Evolutionary conservation across 2,329 filamentous ascomycete genomes (phyloP).

Genomic region (Hypocreales sp.): DNA sequence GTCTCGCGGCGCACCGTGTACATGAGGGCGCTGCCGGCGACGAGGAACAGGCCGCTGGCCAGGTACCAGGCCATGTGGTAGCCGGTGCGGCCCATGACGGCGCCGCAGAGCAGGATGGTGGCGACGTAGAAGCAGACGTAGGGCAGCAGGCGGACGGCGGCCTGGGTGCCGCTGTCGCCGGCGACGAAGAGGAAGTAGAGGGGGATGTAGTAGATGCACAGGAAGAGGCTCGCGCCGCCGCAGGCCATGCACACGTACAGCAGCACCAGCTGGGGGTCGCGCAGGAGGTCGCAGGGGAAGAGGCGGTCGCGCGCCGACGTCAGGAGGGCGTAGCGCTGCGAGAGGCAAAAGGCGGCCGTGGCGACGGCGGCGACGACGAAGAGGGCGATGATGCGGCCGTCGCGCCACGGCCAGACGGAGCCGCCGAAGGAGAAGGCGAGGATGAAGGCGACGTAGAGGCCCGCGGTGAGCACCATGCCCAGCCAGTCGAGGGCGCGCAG

Average conservation of each 20-base stretch:
- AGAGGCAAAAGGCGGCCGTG: conserved; percentile 21
- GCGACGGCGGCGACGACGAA: conserved; percentile 25
- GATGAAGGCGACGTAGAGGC: conserved; percentile 19
- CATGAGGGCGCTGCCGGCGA: conserved; percentile 18
- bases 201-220: conserved; percentile 29
- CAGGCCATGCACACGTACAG: conserved; percentile 23
- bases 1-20: too few species aligned
- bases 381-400: conserved; percentile 24
- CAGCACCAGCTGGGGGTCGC: conserved; percentile 18
- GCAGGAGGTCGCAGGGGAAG: conserved; percentile 32
- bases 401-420: conserved; percentile 26
- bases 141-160: conserved; percentile 23
- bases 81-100: conserved; percentile 16
- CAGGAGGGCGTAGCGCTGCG: conserved; percentile 21
- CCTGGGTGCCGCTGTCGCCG: conserved; percentile 20
- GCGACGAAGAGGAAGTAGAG: conserved; percentile 32
- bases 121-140: conserved; percentile 21
- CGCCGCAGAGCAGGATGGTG: conserved; percentile 18
- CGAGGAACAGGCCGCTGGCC: conserved; percentile 14
- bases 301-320: conserved; percentile 12
- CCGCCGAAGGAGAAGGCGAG: conserved; percentile 31
- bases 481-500: conserved; percentile 25
- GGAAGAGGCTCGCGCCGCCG: conserved; percentile 10
- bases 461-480: conserved; percentile 20
- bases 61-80: conserved; percentile 24